Evolutionary conservation across 176 grass and related monocot species (phyloP), one percentile per base, ranked within the genome.

Genomic region (Lolium multiflorum): DNA sequence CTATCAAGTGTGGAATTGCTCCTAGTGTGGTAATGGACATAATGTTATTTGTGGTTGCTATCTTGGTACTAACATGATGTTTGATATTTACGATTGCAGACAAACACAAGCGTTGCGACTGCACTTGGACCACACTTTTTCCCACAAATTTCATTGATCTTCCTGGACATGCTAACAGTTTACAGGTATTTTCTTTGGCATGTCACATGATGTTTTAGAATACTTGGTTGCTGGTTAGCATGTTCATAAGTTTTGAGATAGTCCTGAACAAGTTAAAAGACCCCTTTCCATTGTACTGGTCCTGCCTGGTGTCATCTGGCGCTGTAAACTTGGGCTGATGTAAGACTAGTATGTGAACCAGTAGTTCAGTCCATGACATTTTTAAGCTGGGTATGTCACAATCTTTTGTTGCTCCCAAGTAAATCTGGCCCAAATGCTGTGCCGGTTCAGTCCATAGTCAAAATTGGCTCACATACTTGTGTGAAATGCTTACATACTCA

Each of bases 141-240:
- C 65, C 88, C 97, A 14, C 97, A 99, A 88, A 96, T 99, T 76
- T 91, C 94, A 35, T 77, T 99, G 48, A 94, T 99, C 82, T 99
- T 99, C 82, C 71, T 99, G 67, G 97, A 99, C 87, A 97, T 99
- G 97, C 77, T 99, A 61, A 99, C 94, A 35, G 94, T 99, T n/a
- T 99, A 99, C 91, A 96, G 97, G 97, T 94, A 91, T 72, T 6
- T 80, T 79, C 4, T 89, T 81, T 56, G 46, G 17, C 35, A 52
- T 86, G 22, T 13, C 83, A 52, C 20, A 11, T 1, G 2, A 41
- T 85, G 60, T 77, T 21, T 55, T 54, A 14, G 51, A 67, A n/a
- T 51, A 66, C 37, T 77, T 13, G 22, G 35, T 10, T 66, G 59
- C 4, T 65, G 46, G 44, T 49, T 87, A 65, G 50, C 56, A 79